A percentile compares a stretch with the other conserved stretches of the same genome.
These are phyloP conservation scores for Cercospora janseana DNA, from an alignment of 2,329 filamentous ascomycete genomes.

Conservation along the genomic window DNA sequence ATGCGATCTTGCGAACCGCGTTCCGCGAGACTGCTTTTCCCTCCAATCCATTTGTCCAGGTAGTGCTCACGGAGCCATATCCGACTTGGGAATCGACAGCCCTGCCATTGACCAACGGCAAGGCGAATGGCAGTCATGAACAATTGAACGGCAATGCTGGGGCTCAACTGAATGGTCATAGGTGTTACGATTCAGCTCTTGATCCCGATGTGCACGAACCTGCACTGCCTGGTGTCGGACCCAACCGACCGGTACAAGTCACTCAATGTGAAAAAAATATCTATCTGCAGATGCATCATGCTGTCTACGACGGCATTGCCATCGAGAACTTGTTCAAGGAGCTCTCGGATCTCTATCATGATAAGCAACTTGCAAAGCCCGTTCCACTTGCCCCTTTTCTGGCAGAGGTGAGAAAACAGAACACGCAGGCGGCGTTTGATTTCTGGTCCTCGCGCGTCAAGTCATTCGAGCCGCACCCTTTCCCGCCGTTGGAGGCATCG, in stretches of 20 bases:
- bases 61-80: slow-evolving; percentile 57
- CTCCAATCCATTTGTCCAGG: slow-evolving; percentile 67
- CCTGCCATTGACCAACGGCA: background rate
- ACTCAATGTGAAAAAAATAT: slow-evolving; percentile 29
- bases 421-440: slow-evolving; percentile 50
- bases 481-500: slow-evolving; percentile 31
- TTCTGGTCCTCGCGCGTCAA: slow-evolving; percentile 66
- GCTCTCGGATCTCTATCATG: slow-evolving; percentile 59
- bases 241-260: slow-evolving; percentile 16
- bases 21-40: slow-evolving; percentile 66
- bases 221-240: slow-evolving; percentile 14
- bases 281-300: slow-evolving; percentile 68
- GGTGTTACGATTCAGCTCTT: background rate
- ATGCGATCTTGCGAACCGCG: slow-evolving; percentile 74
- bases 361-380: slow-evolving; percentile 48
- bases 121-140: background rate
- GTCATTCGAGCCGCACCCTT: slow-evolving; percentile 50
- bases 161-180: slow-evolving; percentile 8
- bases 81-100: slow-evolving; percentile 41
- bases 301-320: slow-evolving; percentile 81
- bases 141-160: slow-evolving; percentile 5
- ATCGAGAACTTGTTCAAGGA: slow-evolving; percentile 69
- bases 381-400: slow-evolving; percentile 65
- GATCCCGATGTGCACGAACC: background rate
- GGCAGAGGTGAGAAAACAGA: slow-evolving; percentile 52